phyloP scores from a whole-genome alignment of 2,329 filamentous ascomycete species.

The Aspergillus sp. region DNA sequence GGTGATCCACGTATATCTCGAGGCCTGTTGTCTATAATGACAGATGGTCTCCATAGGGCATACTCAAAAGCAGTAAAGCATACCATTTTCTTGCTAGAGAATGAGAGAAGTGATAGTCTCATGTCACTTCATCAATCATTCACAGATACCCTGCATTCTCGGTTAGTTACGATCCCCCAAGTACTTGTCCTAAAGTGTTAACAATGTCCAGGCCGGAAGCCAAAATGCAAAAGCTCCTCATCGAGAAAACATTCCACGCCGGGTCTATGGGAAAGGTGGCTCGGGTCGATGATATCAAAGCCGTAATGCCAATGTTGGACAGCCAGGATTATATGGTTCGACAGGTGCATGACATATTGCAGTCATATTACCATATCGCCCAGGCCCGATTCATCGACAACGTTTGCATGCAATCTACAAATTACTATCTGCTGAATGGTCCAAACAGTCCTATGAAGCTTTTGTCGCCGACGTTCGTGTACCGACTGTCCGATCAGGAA shows the following conservation, averaged over 20 bases:
- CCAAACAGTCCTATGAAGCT: constrained; percentile 53
- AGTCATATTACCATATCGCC: constrained; percentile 62
- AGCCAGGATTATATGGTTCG: constrained; percentile 28
- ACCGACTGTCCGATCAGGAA: constrained; percentile 48
- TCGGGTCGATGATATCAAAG: constrained; percentile 7
- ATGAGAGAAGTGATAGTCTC: constrained; percentile 50
- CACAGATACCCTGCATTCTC: constrained; percentile 43
- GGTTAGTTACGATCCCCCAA: neutral
- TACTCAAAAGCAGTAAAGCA: neutral
- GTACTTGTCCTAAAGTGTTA: neutral
- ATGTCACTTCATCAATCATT: constrained; percentile 56
- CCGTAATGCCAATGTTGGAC: constrained; percentile 8
- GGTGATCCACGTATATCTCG: neutral
- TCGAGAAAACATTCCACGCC: neutral
- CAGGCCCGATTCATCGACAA: constrained; percentile 63
- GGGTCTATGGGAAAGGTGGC: neutral
- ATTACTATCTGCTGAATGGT: constrained; percentile 54
- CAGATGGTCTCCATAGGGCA: neutral
- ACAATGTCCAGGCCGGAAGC: neutral
- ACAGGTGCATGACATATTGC: constrained; percentile 61
- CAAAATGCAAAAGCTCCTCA: neutral
- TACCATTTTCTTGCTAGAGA: constrained; percentile 51
- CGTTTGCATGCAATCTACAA: constrained; percentile 59
- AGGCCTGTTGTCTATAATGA: neutral
- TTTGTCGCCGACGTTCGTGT: constrained; percentile 54